phyloP scores from a whole-genome alignment of 176 grass and related monocot species.

The Carex littledalei region DNA sequence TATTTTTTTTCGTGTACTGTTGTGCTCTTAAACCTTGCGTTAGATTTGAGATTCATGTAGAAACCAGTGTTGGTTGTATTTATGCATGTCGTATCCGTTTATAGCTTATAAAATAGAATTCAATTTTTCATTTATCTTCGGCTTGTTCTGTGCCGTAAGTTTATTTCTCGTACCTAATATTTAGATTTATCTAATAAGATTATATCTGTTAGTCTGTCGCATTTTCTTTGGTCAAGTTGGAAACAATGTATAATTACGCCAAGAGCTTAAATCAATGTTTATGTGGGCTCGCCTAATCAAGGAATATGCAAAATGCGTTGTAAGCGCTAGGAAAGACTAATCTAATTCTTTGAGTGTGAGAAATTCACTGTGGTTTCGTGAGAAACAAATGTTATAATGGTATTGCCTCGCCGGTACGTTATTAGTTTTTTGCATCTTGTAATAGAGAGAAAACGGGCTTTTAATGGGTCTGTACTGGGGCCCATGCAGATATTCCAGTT shows the following conservation, averaged over 20 bases:
- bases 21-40: conserved; percentile 20
- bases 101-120: conserved; percentile 16
- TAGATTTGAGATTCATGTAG: conserved; percentile 25
- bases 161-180: neutral
- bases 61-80: conserved; percentile 34
- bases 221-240: no score
- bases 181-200: neutral
- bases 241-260: no score
- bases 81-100: conserved; percentile 1
- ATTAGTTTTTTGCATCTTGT: neutral
- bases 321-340: neutral
- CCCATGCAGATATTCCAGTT: neutral
- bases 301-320: neutral
- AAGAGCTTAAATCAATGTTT: no score
- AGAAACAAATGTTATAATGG: neutral
- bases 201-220: no score
- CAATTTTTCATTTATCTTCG: neutral
- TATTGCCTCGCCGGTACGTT: neutral
- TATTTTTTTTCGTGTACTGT: conserved; percentile 20
- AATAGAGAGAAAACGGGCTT: neutral
- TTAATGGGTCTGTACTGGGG: neutral
- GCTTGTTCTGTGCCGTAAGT: neutral
- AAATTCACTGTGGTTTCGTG: neutral
- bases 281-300: no score
- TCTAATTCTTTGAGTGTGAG: neutral